Evolutionary conservation across 352 stramenopile genomes (phyloP).

Genomic region (Thalassiosira mediterranea): DNA sequence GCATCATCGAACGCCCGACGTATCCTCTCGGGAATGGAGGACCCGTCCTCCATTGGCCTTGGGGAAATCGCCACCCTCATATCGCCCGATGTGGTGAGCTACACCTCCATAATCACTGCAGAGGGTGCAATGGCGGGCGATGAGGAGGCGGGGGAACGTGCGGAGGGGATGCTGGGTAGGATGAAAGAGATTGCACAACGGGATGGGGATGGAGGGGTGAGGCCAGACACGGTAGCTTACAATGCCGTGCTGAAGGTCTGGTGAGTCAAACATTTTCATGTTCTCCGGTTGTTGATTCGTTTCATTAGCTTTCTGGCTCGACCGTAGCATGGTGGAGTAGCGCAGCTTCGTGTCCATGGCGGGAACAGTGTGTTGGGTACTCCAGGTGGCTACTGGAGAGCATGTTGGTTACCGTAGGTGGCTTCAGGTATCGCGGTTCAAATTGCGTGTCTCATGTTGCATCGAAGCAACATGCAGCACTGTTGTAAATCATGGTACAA

Average conservation of each 20-base stretch:
- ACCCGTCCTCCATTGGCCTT: conserved; percentile 14
- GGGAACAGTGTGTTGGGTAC: no score
- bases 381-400: no score
- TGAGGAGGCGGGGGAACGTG: conserved; percentile 50
- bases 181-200: conserved; percentile 37
- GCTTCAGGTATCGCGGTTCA: no score
- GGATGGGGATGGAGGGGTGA: conserved; percentile 16
- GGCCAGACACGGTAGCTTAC: conserved; percentile 48
- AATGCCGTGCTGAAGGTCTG: conserved; percentile 58
- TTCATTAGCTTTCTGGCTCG: no score
- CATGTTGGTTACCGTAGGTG: no score
- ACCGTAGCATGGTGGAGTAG: no score
- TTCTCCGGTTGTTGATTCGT: no score
- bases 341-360: no score
- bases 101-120: conserved; percentile 34
- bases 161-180: conserved; percentile 57
- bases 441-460: no score
- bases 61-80: conserved; percentile 11
- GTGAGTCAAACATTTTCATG: conserved; percentile 38
- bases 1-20: conserved; percentile 19
- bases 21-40: conserved; percentile 43
- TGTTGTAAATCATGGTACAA: no score
- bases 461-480: no score
- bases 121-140: conserved; percentile 58
- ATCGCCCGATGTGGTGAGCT: conserved; percentile 45